A percentile compares a stretch with the other conserved stretches of the same genome.
These are phyloP conservation scores for Leccinum boreale DNA, from an alignment of 768 basidiomycete species.

Conservation along the genomic window DNA sequence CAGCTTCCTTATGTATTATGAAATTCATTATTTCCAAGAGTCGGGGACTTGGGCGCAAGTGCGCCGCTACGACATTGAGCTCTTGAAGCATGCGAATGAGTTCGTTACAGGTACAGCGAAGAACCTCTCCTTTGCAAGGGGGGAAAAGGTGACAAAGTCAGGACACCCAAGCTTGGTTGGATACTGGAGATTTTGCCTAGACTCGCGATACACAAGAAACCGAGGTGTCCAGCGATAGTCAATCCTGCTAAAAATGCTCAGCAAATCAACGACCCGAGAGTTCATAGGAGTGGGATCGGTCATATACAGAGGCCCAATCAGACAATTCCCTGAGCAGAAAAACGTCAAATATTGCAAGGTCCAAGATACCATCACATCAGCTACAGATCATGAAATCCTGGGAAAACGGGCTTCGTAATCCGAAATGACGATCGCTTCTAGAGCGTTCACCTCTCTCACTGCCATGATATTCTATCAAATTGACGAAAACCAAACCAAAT, in stretches of 20 bases:
- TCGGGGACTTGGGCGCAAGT: no score
- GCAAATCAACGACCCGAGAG: not conserved
- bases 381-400: slow-evolving; percentile 13
- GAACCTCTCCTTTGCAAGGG: no score
- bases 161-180: no score
- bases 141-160: no score
- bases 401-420: slow-evolving; percentile 54
- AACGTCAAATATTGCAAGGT: not conserved
- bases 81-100: no score
- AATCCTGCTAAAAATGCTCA: not conserved
- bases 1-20: no score
- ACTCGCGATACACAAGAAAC: not conserved
- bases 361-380: not conserved
- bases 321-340: not conserved
- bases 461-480: slow-evolving; percentile 53
- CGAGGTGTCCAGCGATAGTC: no score
- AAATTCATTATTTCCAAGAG: no score
- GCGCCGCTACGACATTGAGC: no score
- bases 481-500: slow-evolving; percentile 3
- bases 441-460: slow-evolving; percentile 58
- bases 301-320: not conserved
- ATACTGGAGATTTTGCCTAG: no score
- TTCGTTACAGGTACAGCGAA: no score
- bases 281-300: not conserved
- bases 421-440: slow-evolving; percentile 72